Evolutionary conservation across 163 green algal species (phyloP).

Genomic region (Prototheca cutis): DNA sequence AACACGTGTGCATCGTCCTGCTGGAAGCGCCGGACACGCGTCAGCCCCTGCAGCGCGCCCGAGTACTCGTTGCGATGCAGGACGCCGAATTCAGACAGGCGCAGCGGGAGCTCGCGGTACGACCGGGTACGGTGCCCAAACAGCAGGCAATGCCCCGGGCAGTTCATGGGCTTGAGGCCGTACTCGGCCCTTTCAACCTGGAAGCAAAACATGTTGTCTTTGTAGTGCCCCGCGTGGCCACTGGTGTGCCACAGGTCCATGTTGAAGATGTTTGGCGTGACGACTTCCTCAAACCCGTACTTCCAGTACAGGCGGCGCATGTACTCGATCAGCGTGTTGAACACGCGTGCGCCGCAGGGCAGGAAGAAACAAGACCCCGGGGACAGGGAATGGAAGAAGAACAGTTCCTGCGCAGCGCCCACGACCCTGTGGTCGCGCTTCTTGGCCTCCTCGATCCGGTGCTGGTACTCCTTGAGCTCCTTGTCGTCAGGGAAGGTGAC

Average conservation of each 20-base stretch:
- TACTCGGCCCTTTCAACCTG: constrained; percentile 92
- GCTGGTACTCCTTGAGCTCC: constrained; percentile 89
- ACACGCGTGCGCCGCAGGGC: constrained; percentile 79
- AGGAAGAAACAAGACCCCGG: constrained; percentile 92
- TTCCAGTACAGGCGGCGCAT: constrained; percentile 92
- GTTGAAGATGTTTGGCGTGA: constrained; percentile 93
- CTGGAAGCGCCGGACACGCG: constrained; percentile 85
- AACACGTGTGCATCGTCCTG: constrained; percentile 99
- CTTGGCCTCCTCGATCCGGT: constrained; percentile 93
- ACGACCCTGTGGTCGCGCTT: constrained; percentile 91
- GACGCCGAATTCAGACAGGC: constrained; percentile 95
- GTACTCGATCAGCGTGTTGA: constrained; percentile 77
- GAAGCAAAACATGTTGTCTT: constrained; percentile 96
- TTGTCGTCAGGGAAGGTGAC: constrained; percentile 92
- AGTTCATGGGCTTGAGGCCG: constrained; percentile 99
- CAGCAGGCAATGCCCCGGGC: constrained; percentile 95
- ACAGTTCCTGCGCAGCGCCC: constrained; percentile 81
- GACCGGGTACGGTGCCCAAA: constrained; percentile 76
- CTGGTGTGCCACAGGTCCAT: constrained; percentile 92
- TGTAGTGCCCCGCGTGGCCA: constrained; percentile 95
- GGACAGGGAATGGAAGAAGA: constrained; percentile 93
- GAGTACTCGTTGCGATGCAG: constrained; percentile 90
- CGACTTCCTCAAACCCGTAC: constrained; percentile 94
- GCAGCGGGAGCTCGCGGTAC: constrained; percentile 91
- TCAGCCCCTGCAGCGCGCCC: constrained; percentile 76